Evolutionary conservation across 2,329 filamentous ascomycete genomes (phyloP).

Genomic region (Sarocladium kiliense): DNA sequence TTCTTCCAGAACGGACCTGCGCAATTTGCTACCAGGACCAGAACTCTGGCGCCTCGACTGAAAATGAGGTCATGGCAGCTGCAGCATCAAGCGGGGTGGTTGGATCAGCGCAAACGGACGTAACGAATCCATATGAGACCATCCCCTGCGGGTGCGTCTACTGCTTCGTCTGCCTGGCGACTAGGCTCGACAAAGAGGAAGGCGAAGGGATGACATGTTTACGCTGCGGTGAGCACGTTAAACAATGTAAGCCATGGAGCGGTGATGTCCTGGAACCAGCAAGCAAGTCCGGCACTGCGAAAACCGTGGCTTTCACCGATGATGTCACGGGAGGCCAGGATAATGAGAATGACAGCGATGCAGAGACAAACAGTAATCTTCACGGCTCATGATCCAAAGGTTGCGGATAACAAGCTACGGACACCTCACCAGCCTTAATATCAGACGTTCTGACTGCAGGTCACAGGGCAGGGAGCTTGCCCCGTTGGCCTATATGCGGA

Average conservation of each 20-base stretch:
- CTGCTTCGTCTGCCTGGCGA: constrained; percentile 93
- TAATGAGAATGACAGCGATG: background rate
- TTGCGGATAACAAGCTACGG: background rate
- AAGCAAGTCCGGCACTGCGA: constrained; percentile 37
- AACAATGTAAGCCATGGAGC: constrained; percentile 84
- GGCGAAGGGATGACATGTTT: constrained; percentile 92
- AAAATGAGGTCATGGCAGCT: constrained; percentile 65
- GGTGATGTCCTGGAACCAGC: constrained; percentile 74
- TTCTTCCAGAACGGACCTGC: constrained; percentile 88
- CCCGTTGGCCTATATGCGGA: no score
- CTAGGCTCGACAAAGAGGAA: constrained; percentile 83
- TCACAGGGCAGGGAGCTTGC: no score
- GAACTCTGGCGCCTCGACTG: constrained; percentile 65
- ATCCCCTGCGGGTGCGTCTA: constrained; percentile 88
- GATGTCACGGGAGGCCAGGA: constrained; percentile 34
- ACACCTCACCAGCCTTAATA: no score
- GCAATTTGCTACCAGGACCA: constrained; percentile 96
- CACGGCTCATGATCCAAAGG: background rate
- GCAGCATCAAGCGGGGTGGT: constrained; percentile 71
- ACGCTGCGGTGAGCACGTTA: constrained; percentile 77
- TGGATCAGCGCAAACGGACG: constrained; percentile 84
- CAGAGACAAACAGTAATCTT: background rate
- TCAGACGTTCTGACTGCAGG: background rate
- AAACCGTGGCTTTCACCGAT: constrained; percentile 60
- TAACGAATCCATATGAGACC: constrained; percentile 93